Base-by-base conservation (phyloP, 306 rosid genomes). In the Aeschynomene evenia region DNA sequence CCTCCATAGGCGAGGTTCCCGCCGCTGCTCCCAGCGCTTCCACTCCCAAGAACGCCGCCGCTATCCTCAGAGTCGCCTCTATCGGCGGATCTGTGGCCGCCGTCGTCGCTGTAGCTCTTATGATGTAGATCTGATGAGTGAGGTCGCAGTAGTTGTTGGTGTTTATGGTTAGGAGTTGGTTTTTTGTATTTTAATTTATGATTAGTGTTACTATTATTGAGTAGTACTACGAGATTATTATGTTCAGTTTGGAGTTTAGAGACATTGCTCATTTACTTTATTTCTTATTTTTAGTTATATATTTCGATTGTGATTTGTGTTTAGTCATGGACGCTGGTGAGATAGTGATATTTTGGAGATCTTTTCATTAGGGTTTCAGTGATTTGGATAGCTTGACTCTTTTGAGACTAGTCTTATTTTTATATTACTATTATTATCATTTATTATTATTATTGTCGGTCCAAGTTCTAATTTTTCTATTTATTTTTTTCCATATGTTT, bases 61-160 rank as follows among this genome's bases (percentile, higher is more conserved):
- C 57, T 23, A 1, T 73, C 29, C 57, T 18, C 23, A 74, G 82
- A 67, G 79, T 71, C 74, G 79, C 69, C 74, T 23, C 76, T 37
- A 43, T 69, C 12, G 77, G 71, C 5, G 95, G 91, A 80, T 84
- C 84, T 39, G 71, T 84, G 0, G 81, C 77, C 8, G 81, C 77
- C 2, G 66, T 80, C 0, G 78, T 57, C 19, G 83, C 78, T 7
- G 86, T 63, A 0, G 75, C 75, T 12, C 67, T 95, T 21, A 49
- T 91, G 77, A 63, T 85, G 77, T 87, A 87, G 87, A 86, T 81
- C 78, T 56, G 78, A 39, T 14, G 15, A 22, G 24, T 28, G 63
- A 58, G 9, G 20, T 9, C 61, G 2, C 28, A 21, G 22, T 46
- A 69, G 83, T 57, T 54, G 9, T 57, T 54, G 9, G 20, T 54